Conservation (phyloP, 495 filamentous ascomycete species). For the Mytilinidion resinicola region DNA sequence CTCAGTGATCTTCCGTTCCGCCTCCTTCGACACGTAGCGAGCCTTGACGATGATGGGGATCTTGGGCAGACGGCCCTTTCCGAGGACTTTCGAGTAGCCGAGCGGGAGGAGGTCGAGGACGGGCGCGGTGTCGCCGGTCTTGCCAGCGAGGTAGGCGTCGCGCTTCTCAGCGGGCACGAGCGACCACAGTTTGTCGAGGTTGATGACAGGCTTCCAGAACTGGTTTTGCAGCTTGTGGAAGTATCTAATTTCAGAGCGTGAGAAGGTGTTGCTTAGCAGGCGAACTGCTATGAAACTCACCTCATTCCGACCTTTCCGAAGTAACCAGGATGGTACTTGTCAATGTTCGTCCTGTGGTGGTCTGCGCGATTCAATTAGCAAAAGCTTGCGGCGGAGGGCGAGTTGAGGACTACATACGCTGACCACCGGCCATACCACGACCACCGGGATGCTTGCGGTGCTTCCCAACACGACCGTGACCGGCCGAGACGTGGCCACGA, state of each 20-base stretch:
- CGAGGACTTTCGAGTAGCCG: conserved; percentile 88
- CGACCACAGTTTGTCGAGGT: conserved; percentile 86
- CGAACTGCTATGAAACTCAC: too few relatives aligned
- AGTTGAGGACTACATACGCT: conserved; percentile 37
- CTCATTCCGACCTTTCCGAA: conserved; percentile 30
- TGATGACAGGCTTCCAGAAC: conserved; percentile 82
- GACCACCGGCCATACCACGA: conserved; percentile 93
- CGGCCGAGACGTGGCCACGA: conserved; percentile 92
- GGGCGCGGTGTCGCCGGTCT: conserved; percentile 73
- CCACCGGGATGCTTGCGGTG: conserved; percentile 52
- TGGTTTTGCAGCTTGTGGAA: conserved; percentile 80
- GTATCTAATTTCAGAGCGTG: conserved; percentile 67
- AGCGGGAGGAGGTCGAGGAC: conserved; percentile 88
- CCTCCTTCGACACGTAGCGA: conserved; percentile 77
- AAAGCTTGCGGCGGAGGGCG: neutral
- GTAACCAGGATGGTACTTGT: conserved; percentile 95
- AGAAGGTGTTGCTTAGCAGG: neutral
- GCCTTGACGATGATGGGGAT: conserved; percentile 84
- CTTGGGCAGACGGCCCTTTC: conserved; percentile 83
- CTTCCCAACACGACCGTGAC: conserved; percentile 64
- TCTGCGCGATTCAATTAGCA: neutral
- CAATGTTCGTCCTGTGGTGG: conserved; percentile 61
- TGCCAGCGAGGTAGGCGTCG: conserved; percentile 68
- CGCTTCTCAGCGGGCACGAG: conserved; percentile 76
- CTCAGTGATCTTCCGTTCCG: conserved; percentile 92